Evolutionary conservation across 805 yeast species (phyloP), one percentile per base, ranked within the genome.

Genomic region (Cyberlindnera euphorbiae): DNA sequence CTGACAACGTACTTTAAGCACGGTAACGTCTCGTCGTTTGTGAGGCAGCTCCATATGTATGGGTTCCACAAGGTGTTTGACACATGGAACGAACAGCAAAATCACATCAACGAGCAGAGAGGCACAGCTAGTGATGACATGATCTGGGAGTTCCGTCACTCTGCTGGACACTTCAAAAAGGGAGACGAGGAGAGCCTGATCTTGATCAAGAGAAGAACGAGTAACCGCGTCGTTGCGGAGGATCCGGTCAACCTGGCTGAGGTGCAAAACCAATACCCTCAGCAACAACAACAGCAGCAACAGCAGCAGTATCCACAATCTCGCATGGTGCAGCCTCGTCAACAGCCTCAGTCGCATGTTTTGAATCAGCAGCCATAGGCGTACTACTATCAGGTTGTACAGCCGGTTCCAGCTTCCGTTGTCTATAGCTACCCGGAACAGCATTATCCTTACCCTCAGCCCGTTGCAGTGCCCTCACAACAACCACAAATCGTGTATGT

Each of bases 41-140:
- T 90, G 24, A 75, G 97, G 31, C 97, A 90, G 61, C 66, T 89
- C 30, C 95, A 90, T 65, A 90, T 89, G 97, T 88, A 88, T 58
- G 96, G 96, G 1, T 88, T 89, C 64, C 96, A 89, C 60, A 88
- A 89, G 62, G 79, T 73, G 64, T 48, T 53, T 36, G 59, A 52
- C 42, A 30, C 46, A 2, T 47, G 41, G 18, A 44, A 34, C 29
- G 49, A 47, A 13, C 38, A 39, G n/a, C 38, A 40, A 7, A 10
- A 26, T 33, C 12, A 14, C 22, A 8, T 30, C 38, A 26, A 8
- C 17, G 15, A n/a, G 14, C 41, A 18, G 13, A 35, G 14, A 26
- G 32, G 29, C 27, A 38, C 25, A 40, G 37, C 22, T 17, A 40
- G 43, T n/a, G 57, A 52, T 19, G 55, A 45, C 41, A 30, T 52